Evolutionary conservation across 2,329 filamentous ascomycete genomes (phyloP).

Genomic region (Aureobasidium subglaciale): DNA sequence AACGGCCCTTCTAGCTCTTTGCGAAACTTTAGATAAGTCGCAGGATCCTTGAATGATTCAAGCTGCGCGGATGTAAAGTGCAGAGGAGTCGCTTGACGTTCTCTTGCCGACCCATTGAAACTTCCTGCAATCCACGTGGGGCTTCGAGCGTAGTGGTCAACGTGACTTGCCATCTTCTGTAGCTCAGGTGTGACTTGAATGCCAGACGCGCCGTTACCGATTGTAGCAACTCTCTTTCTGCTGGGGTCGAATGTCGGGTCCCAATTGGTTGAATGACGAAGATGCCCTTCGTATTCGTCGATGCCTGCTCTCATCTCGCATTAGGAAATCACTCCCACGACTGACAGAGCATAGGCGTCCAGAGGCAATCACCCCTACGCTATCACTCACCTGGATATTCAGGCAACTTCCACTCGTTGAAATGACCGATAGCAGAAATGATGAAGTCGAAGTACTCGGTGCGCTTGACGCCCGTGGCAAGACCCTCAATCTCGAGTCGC

Average conservation of each 20-base stretch:
- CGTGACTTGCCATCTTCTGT: slow-evolving; percentile 38
- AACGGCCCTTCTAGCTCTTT: slow-evolving; percentile 47
- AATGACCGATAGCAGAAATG: slow-evolving; percentile 56
- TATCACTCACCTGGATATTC: no score
- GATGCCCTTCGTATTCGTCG: slow-evolving; percentile 31
- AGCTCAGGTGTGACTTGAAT: slow-evolving; percentile 42
- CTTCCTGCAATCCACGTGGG: slow-evolving; percentile 62
- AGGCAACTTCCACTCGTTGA: slow-evolving; percentile 59
- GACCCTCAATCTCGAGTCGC: slow-evolving; percentile 40
- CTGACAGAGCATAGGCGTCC: no score
- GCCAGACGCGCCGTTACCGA: slow-evolving; percentile 37
- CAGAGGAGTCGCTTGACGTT: slow-evolving; percentile 50
- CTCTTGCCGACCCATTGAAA: slow-evolving; percentile 39
- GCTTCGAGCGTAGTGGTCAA: slow-evolving; percentile 60
- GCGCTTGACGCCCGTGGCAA: slow-evolving; percentile 28
- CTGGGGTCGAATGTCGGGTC: slow-evolving; percentile 25
- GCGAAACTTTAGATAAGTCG: slow-evolving; percentile 48
- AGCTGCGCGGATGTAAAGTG: slow-evolving; percentile 47
- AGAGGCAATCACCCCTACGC: no score
- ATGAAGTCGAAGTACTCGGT: slow-evolving; percentile 53
- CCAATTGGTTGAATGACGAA: slow-evolving; percentile 35
- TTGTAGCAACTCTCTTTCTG: slow-evolving; percentile 34
- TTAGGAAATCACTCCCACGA: no score
- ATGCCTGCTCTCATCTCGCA: slow-evolving; percentile 31
- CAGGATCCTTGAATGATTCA: slow-evolving; percentile 53